Conservation (phyloP, 2,329 filamentous ascomycete genomes). For the Nemania serpens region DNA sequence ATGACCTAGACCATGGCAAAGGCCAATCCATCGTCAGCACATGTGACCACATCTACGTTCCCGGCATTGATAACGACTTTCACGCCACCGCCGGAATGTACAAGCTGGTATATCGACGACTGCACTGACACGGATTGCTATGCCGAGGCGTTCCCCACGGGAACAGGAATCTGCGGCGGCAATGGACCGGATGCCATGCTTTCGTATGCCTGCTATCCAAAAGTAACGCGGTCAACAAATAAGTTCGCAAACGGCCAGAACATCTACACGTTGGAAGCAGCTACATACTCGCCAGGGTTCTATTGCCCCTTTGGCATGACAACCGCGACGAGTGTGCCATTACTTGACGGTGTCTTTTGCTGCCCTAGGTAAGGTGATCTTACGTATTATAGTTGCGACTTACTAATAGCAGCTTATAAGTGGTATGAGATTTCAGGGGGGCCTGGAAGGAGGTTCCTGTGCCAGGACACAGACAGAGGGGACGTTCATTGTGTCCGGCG, state of each 20-base stretch:
- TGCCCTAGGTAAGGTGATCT: slow-evolving; percentile 5
- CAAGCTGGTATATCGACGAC: not conserved
- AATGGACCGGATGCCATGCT: not conserved
- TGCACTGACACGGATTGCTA: slow-evolving; percentile 3
- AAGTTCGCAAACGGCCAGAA: slow-evolving; percentile 1
- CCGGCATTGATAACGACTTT: slow-evolving; percentile 7
- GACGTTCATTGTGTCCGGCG: not conserved
- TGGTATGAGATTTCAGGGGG: slow-evolving; percentile 1
- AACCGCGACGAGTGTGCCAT: not conserved
- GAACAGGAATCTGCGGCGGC: slow-evolving; percentile 2
- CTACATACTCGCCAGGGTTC: slow-evolving; percentile 4
- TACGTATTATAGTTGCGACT: no score
- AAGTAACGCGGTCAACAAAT: not conserved
- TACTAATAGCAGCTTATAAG: not conserved
- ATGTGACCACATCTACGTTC: not conserved
- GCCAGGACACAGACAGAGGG: slow-evolving; percentile 6
- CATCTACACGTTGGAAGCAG: not conserved
- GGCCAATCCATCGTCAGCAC: not conserved
- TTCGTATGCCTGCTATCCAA: slow-evolving; percentile 11
- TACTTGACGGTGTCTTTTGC: slow-evolving; percentile 9
- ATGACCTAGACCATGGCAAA: not conserved
- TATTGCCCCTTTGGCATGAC: slow-evolving; percentile 12
- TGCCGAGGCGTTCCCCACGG: slow-evolving; percentile 10
- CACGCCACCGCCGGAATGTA: slow-evolving; percentile 11
- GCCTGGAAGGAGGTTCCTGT: not conserved